Conservation (phyloP, 73 alveolate genomes). For the Blepharisma stoltei region DNA sequence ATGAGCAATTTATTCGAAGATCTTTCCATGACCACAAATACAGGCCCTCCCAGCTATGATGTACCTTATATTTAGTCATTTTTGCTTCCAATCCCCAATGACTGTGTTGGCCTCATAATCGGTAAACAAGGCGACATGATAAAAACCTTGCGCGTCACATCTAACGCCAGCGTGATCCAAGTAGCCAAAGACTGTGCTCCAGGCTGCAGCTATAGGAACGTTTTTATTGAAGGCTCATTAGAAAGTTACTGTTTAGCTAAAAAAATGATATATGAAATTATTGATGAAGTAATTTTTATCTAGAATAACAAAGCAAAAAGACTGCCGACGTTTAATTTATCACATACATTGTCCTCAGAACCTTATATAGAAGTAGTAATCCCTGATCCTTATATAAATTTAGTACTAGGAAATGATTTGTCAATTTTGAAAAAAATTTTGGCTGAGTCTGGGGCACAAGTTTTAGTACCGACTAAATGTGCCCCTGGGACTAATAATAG, state of each 20-base stretch:
- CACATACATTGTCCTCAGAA: slow-evolving; percentile 22
- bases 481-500: slow-evolving; percentile 29
- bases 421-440: background rate
- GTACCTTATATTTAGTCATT: background rate
- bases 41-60: slow-evolving; percentile 29
- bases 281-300: slow-evolving; percentile 34
- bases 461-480: slow-evolving; percentile 15
- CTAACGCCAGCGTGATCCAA: slow-evolving; percentile 69
- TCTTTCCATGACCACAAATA: slow-evolving; percentile 15
- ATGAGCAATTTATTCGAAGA: slow-evolving; percentile 27
- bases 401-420: background rate
- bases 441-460: slow-evolving; percentile 30
- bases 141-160: slow-evolving; percentile 57
- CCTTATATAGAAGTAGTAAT: slow-evolving; percentile 13
- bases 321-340: slow-evolving; percentile 17
- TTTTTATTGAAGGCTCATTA: slow-evolving; percentile 66
- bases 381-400: slow-evolving; percentile 24
- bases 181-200: slow-evolving; percentile 81
- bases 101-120: slow-evolving; percentile 83
- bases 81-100: slow-evolving; percentile 77
- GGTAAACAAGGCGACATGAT: slow-evolving; percentile 87
- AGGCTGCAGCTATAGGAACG: slow-evolving; percentile 59
- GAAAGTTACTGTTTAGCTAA: slow-evolving; percentile 65
- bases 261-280: slow-evolving; percentile 62
- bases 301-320: slow-evolving; percentile 26